Evolutionary conservation across 1,139 yeast species (phyloP), one percentile per base, ranked within the genome.

Genomic region (Yamadazyma mexicana): DNA sequence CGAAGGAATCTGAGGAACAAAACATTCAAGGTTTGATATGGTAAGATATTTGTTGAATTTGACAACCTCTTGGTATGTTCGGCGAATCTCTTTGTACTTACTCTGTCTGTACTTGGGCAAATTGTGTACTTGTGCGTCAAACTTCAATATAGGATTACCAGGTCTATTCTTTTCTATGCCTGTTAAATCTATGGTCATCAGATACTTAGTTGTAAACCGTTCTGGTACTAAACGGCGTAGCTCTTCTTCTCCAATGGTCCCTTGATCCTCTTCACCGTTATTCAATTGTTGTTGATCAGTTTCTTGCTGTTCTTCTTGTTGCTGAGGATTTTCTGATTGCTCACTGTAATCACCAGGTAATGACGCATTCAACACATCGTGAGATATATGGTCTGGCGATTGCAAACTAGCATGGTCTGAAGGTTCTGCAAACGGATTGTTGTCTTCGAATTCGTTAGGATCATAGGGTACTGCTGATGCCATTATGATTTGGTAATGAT

Each of bases 1-100:
- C 30, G 74, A 69, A 0, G 98, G 97, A 29, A 92, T 68, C 2
- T 94, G 82, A 0, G 98, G 98, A 4, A 94, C 92, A 63, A 92
- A 89, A 45, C 94, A 91, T 60, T 92, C 98, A 25, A 94, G 82
- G 52, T 88, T 85, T 30, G 95, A 86, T 17, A 83, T 79, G 43
- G 81, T 79, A 49, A 91, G 69, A 56, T 85, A 92, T 52, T 81
- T 82, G 64, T 87, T 87, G 54, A 94, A 79, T 50, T 81, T 79
- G 33, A 76, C 77, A 48, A 89, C 73, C 59, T 92, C 99, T 44
- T 75, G 75, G 54, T 79, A 87, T 0, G 96, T 84, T 42, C 98
- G 77, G 47, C 96, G 79, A 17, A 92, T 69, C 43, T 84, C 92
- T 43, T 82, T 79, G 58, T 86, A 91, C 5, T 65, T 61, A 7